A percentile compares a stretch with the other conserved stretches of the same genome.
Evolutionary conservation across 805 yeast genomes (phyloP).

Genomic region (Kodamaea sagamina): DNA sequence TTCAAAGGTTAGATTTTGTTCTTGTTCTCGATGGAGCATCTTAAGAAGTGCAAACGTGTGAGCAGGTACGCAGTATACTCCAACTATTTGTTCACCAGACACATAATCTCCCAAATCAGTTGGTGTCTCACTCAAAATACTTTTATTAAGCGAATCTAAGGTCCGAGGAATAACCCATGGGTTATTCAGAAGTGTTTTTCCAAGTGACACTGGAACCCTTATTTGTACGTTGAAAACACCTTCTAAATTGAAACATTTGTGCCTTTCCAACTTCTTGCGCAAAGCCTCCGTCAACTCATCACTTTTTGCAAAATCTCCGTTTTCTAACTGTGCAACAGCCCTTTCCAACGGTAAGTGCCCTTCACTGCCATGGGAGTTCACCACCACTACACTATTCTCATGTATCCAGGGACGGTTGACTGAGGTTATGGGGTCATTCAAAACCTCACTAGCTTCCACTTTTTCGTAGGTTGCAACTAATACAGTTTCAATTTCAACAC

Average conservation of each 20-base stretch:
- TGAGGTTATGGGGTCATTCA: conserved; percentile 52
- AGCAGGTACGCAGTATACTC: background rate
- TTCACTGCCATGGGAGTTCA: conserved; percentile 9
- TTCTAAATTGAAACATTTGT: conserved; percentile 7
- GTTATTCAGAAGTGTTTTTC: conserved; percentile 3
- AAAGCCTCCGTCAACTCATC: background rate
- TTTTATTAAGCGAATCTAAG: background rate
- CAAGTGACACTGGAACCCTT: conserved; percentile 3
- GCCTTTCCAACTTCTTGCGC: background rate
- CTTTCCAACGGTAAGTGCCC: conserved; percentile 8
- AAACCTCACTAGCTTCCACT: conserved; percentile 34
- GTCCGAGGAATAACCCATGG: conserved; percentile 8
- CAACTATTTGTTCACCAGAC: background rate
- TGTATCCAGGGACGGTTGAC: conserved; percentile 57
- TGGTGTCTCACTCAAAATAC: too few relatives aligned
- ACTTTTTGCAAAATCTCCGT: conserved; percentile 6
- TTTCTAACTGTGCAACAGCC: conserved; percentile 13
- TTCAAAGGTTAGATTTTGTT: background rate
- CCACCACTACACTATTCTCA: conserved; percentile 32
- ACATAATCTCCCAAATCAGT: background rate
- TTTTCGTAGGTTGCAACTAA: conserved; percentile 51
- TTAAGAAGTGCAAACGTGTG: conserved; percentile 3
- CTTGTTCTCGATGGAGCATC: background rate
- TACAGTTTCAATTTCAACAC: conserved; percentile 27
- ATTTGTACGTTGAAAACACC: conserved; percentile 12